Conservation (phyloP, 1,139 yeast species). For the Wickerhamomyces sp. region DNA sequence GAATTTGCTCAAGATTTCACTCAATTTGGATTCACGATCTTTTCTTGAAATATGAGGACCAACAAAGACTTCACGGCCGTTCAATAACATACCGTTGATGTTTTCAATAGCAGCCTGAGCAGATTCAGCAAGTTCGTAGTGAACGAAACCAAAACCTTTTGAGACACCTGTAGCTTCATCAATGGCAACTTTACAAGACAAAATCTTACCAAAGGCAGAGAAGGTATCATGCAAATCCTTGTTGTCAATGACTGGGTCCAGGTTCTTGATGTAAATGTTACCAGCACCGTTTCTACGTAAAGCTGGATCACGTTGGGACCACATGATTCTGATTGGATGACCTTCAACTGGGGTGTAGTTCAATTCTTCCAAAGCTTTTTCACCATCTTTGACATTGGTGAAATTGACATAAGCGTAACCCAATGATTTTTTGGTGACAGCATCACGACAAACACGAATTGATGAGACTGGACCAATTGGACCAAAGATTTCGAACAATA, state of each 20-base stretch:
- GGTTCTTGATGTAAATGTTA: slow-evolving; percentile 95
- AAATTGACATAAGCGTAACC: slow-evolving; percentile 98
- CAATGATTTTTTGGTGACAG: slow-evolving; percentile 92
- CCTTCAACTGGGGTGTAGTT: slow-evolving; percentile 94
- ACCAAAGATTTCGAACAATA: slow-evolving; percentile 89
- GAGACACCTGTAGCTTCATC: slow-evolving; percentile 82
- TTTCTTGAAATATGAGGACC: slow-evolving; percentile 91
- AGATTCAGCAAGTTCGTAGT: slow-evolving; percentile 89
- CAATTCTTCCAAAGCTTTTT: slow-evolving; percentile 90
- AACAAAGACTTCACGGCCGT: slow-evolving; percentile 94
- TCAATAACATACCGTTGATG: slow-evolving; percentile 97
- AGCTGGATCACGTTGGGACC: slow-evolving; percentile 99
- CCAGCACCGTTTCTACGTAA: slow-evolving; percentile 95
- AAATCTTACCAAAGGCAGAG: slow-evolving; percentile 92
- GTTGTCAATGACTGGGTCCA: slow-evolving; percentile 98
- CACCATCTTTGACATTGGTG: slow-evolving; percentile 88
- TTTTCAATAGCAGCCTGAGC: slow-evolving; percentile 95
- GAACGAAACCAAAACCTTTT: slow-evolving; percentile 97
- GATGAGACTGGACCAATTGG: slow-evolving; percentile 95
- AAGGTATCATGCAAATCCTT: slow-evolving; percentile 98
- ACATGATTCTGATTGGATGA: slow-evolving; percentile 98
- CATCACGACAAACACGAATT: slow-evolving; percentile 98
- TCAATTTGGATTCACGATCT: slow-evolving; percentile 94
- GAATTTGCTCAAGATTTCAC: slow-evolving; percentile 87
- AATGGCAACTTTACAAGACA: slow-evolving; percentile 96